Percentiles rank a stretch among this genome's conserved stretches.
phyloP scores from a whole-genome alignment of 306 rosid genomes.

The Rubus parviflorus region DNA sequence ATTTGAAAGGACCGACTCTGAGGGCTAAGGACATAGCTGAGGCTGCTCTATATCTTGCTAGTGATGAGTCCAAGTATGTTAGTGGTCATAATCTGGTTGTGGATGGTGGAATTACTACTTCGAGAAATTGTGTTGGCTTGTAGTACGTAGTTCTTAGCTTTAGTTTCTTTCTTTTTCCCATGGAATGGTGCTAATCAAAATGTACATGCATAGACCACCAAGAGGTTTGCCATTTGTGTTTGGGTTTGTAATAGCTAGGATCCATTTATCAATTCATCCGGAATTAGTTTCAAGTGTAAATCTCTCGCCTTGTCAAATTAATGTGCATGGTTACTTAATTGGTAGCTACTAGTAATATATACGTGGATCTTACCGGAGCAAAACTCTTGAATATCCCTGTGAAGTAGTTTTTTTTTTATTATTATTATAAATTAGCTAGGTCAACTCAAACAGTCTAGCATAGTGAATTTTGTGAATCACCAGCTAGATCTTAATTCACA shows the following conservation, averaged over 20 bases:
- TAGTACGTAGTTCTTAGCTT: conserved; percentile 8
- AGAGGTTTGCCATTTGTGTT: conserved; percentile 3
- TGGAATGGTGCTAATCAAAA: conserved; percentile 11
- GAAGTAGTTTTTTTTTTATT: neutral
- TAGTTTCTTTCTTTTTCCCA: neutral
- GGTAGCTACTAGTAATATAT: neutral
- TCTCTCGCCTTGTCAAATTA: neutral
- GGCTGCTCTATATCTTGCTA: conserved; percentile 89
- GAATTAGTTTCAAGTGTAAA: neutral
- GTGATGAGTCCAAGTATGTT: conserved; percentile 87
- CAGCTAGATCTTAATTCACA: too few species aligned
- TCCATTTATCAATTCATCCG: neutral
- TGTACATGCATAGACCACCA: conserved; percentile 4
- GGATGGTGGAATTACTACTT: conserved; percentile 85
- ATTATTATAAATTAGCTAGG: too few species aligned
- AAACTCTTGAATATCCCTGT: neutral
- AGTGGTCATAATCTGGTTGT: conserved; percentile 95
- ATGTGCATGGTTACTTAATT: neutral
- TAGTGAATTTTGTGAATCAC: neutral
- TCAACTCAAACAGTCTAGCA: neutral
- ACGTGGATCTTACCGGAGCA: too few species aligned
- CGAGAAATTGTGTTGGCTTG: conserved; percentile 70
- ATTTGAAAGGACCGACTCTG: conserved; percentile 66
- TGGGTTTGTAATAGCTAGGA: neutral
- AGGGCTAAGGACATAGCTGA: conserved; percentile 76